A percentile compares a stretch with the other conserved stretches of the same genome.
phyloP scores from a whole-genome alignment of 139 green algal species.

The Chlorella sp. region DNA sequence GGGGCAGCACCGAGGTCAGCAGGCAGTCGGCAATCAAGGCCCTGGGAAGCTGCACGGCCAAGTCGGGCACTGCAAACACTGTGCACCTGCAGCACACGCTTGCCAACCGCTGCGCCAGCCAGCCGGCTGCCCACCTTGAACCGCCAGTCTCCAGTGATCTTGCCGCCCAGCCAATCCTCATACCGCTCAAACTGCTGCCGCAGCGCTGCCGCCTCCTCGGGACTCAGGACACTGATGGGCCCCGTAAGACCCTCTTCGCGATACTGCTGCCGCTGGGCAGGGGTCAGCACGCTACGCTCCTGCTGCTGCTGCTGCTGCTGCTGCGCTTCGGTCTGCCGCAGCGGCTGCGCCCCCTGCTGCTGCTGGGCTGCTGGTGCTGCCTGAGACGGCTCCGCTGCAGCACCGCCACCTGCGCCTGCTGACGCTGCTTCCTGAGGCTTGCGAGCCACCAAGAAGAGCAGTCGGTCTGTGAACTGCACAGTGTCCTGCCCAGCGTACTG shows the following conservation, averaged over 20 bases:
- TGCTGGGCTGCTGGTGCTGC: background rate
- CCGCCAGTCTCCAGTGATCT: conserved; percentile 14
- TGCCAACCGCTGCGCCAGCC: too few species aligned
- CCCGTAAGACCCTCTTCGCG: background rate
- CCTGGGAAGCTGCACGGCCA: too few species aligned
- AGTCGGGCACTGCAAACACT: too few species aligned
- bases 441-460: conserved; percentile 27
- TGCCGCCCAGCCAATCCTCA: background rate
- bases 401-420: background rate
- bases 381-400: background rate
- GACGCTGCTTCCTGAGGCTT: background rate
- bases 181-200: background rate
- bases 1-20: too few species aligned
- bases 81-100: too few species aligned
- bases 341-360: background rate
- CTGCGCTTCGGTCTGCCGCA: background rate
- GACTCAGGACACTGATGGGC: background rate
- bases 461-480: conserved; percentile 25
- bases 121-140: conserved; percentile 17
- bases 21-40: too few species aligned
- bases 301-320: background rate
- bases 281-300: background rate
- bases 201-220: background rate
- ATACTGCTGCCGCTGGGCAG: conserved; percentile 12
- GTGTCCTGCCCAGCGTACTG: conserved; percentile 25